Evolutionary conservation across 768 basidiomycete species (phyloP), one percentile per base, ranked within the genome.

Genomic region (Cystoderma amianthinum): DNA sequence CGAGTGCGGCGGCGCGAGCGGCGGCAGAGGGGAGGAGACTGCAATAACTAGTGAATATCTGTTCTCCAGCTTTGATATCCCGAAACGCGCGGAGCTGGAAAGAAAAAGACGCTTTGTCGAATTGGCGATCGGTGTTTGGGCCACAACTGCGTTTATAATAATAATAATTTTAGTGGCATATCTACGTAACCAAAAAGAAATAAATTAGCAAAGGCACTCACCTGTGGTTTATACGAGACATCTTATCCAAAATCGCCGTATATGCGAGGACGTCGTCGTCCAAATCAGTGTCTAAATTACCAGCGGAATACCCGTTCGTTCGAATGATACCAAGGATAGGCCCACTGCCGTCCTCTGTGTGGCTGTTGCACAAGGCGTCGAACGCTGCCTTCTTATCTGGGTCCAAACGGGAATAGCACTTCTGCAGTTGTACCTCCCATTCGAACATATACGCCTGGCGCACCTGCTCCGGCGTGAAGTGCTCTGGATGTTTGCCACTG

Each of bases 31-130:
- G 12, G 18, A 39, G 37, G 2, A 47, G 32, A 2, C 39, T 22
- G 36, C 48, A 50, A 48, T 64, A 69, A 3, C 50, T 36, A 38
- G 51, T 42, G 19, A 61, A 57, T 15, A 67, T 50, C 42, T 67
- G 57, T 45, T 67, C 64, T 11, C 57, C 59, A n/a, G 46, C 42
- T 17, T 48, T 46, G 32, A 66, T 65, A 20, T 53, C 42, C 4
- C 59, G 53, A 19, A 48, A 43, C 0, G 63, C 61, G 21, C 45
- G 51, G 2, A 65, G 44, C 25, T 57, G 45, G 15, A 48, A 46
- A 2, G 60, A 61, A 46, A 67, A 58, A 6, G 58, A 47, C 2
- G 49, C 32, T 11, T 46, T 18, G 42, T 57, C 46, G 44, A 59
- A 65, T 20, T 37, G 17, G 16, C 40, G n/a, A 2, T 12, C 9